Evolutionary conservation across 208 protist species (phyloP).

Genomic region (Trypanosoma rangeli): DNA sequence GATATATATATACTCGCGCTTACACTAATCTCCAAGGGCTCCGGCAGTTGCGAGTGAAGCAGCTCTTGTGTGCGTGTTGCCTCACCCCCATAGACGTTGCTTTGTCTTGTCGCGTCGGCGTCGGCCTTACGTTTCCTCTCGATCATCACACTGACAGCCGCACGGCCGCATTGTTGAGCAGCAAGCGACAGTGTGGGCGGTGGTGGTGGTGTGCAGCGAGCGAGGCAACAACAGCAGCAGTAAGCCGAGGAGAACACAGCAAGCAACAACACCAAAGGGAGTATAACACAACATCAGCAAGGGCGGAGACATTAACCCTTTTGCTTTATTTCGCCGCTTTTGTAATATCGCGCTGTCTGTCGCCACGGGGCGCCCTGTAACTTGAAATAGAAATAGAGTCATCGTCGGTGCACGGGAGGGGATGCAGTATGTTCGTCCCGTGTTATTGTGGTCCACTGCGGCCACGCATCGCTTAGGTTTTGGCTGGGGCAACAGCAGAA

Average conservation of each 20-base stretch:
- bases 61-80: too few relatives aligned
- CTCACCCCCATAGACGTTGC: too few relatives aligned
- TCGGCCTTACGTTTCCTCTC: background rate
- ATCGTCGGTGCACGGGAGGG: background rate
- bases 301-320: background rate
- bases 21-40: too few relatives aligned
- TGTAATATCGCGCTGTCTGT: background rate
- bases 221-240: too few relatives aligned
- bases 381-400: background rate
- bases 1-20: too few relatives aligned
- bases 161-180: background rate
- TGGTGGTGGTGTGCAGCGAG: background rate
- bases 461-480: slow-evolving; percentile 1
- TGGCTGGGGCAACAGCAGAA: slow-evolving; percentile 6
- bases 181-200: background rate
- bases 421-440: slow-evolving; percentile 6
- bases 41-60: too few relatives aligned
- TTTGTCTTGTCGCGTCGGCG: background rate
- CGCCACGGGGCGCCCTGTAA: background rate
- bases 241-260: background rate
- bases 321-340: background rate
- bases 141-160: background rate
- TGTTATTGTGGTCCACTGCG: background rate
- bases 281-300: background rate
- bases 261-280: background rate